Conservation (phyloP, 495 filamentous ascomycete species). For the Letharia columbiana region DNA sequence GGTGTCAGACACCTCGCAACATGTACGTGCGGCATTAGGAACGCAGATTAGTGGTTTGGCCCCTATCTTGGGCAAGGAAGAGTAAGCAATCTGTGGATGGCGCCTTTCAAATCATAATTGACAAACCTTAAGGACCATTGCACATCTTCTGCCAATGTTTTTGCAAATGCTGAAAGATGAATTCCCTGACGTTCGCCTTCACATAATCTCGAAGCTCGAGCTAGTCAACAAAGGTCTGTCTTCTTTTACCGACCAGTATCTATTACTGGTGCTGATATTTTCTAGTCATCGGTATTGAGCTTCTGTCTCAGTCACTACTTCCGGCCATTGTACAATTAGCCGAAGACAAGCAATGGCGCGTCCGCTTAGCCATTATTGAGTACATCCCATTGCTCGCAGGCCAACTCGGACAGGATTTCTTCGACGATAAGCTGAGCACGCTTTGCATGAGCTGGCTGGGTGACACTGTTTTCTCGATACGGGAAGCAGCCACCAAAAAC, state of each 20-base stretch:
- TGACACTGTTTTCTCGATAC: conserved; percentile 96
- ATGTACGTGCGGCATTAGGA: conserved; percentile 89
- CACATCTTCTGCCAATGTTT: conserved; percentile 97
- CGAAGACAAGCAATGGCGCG: conserved; percentile 99
- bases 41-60: conserved; percentile 96
- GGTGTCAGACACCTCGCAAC: conserved; percentile 90
- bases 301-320: conserved; percentile 90
- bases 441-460: conserved; percentile 99
- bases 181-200: conserved; percentile 92
- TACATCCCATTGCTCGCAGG: conserved; percentile 95
- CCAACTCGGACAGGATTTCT: conserved; percentile 94
- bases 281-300: conserved; percentile 90
- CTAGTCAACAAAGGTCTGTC: conserved; percentile 83
- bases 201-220: conserved; percentile 98
- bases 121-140: conserved; percentile 61
- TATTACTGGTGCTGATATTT: conserved; percentile 23
- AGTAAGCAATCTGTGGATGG: conserved; percentile 49
- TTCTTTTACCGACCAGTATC: neutral
- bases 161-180: conserved; percentile 99
- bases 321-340: conserved; percentile 97
- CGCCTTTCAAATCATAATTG: conserved; percentile 9
- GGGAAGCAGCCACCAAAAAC: conserved; percentile 94
- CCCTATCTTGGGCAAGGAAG: conserved; percentile 93
- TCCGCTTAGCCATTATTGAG: conserved; percentile 95
- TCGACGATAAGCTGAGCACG: conserved; percentile 89